Base-by-base conservation (phyloP, 2,329 filamentous ascomycete species). In the Fusarium veterinarium region DNA sequence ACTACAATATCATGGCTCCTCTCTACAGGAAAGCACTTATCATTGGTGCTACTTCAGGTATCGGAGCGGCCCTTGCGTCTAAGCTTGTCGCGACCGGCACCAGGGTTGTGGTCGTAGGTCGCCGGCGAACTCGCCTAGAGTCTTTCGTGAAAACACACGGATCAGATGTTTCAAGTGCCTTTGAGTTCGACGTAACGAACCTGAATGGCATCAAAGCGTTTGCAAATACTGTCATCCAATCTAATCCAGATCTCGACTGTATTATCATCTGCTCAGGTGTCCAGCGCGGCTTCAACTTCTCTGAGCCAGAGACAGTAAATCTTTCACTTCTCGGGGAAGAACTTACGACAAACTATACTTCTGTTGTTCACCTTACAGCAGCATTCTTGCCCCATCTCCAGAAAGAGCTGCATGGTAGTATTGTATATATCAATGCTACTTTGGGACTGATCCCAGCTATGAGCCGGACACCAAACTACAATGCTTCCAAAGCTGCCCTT, bases 301-400 rank as follows among this genome's bases (percentile, higher is more conserved):
- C 23, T 5, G 17, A 42, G 8, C 57, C 57, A 6, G 57, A 42
- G 45, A 60, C 30, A 53, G n/a, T 60, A 16, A 40, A 60, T 6
- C 57, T 60, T 3, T 53, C 45, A 35, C 57, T 35, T 17, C 37
- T 60, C 12, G 16, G 19, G 14, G 19, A 42, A 19, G 45, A 60
- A 11, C 37, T 60, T 16, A 53, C 45, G 20, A 60, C 45, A 4
- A 60, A 60, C 14, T 60, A 60, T n/a, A 60, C 57, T n/a, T 35
- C 57, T 17, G 37, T 37, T 17, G 45, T 60, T 23, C n/a, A 60
- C 5, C 28, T 60, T 11, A 60, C 45, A 23, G 45, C 45, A 13
- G 37, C 45, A 11, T 60, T 60, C 3, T 23, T 60, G 11, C 46
- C 57, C n/a, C 37, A 60, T 42, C 37, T 60, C 1, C 41, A n/a